Evolutionary conservation across 169 alveolate species (phyloP).

Genomic region (Babesia ovata): DNA sequence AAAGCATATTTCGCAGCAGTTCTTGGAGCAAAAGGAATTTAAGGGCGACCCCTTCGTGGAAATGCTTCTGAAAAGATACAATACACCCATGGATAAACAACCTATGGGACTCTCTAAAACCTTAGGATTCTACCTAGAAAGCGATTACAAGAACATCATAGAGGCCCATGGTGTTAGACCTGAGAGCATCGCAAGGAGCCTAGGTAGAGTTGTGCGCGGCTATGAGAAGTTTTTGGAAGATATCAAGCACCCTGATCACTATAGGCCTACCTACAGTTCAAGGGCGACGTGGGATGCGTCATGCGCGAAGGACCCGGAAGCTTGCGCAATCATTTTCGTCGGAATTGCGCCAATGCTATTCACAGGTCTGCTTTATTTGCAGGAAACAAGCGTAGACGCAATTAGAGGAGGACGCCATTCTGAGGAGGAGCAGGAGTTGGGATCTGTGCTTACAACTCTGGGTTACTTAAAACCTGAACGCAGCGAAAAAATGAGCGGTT

Average conservation of each 20-base stretch:
- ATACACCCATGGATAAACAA: too few relatives aligned
- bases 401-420: background rate
- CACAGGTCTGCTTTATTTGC: background rate
- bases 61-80: too few relatives aligned
- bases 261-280: background rate
- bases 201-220: too few relatives aligned
- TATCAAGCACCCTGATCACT: background rate
- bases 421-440: background rate
- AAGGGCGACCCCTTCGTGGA: too few relatives aligned
- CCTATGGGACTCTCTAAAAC: too few relatives aligned
- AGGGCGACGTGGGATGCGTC: background rate
- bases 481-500: background rate
- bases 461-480: background rate
- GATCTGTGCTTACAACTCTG: background rate
- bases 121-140: too few relatives aligned
- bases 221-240: too few relatives aligned
- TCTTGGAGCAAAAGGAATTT: too few relatives aligned
- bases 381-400: background rate
- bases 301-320: background rate
- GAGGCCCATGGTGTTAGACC: too few relatives aligned
- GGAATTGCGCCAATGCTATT: background rate
- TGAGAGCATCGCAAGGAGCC: too few relatives aligned
- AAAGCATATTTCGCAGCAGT: too few relatives aligned
- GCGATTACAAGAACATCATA: too few relatives aligned
- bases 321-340: background rate